These are phyloP conservation scores for Ophiostoma sp. DNA, from an alignment of 2,329 filamentous ascomycete species.

Conservation along the genomic window DNA sequence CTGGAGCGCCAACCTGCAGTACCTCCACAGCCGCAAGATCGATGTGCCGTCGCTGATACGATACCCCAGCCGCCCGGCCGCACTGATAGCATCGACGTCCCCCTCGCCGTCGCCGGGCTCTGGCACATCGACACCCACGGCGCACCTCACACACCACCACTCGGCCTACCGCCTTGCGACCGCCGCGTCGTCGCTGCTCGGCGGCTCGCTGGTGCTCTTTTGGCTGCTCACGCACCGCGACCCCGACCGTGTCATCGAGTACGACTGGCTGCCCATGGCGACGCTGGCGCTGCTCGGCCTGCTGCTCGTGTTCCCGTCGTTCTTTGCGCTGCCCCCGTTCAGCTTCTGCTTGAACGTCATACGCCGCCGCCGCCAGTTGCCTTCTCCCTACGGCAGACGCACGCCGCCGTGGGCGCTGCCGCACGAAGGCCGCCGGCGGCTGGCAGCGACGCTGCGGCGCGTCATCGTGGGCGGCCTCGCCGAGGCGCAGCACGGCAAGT, in stretches of 20 bases:
- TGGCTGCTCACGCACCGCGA: slow-evolving; percentile 73
- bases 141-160: slow-evolving; percentile 66
- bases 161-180: slow-evolving; percentile 83
- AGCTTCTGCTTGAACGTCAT: slow-evolving; percentile 20
- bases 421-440: slow-evolving; percentile 64
- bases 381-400: neutral
- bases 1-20: slow-evolving; percentile 89
- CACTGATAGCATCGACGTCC: neutral
- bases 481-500: slow-evolving; percentile 81
- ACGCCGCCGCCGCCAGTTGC: slow-evolving; percentile 32
- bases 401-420: slow-evolving; percentile 39
- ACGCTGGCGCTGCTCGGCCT: slow-evolving; percentile 69
- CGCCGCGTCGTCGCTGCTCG: slow-evolving; percentile 66
- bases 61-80: slow-evolving; percentile 64
- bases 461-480: slow-evolving; percentile 82
- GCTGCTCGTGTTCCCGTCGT: slow-evolving; percentile 62
- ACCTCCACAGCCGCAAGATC: slow-evolving; percentile 72
- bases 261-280: slow-evolving; percentile 80
- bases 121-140: slow-evolving; percentile 34
- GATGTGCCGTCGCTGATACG: slow-evolving; percentile 81
- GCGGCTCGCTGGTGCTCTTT: slow-evolving; percentile 69
- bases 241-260: slow-evolving; percentile 62
- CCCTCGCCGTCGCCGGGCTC: neutral
- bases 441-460: slow-evolving; percentile 69
- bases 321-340: slow-evolving; percentile 43